Evolutionary conservation across 495 filamentous ascomycete genomes (phyloP).

Genomic region (Penicillium macrosclerotiorum): DNA sequence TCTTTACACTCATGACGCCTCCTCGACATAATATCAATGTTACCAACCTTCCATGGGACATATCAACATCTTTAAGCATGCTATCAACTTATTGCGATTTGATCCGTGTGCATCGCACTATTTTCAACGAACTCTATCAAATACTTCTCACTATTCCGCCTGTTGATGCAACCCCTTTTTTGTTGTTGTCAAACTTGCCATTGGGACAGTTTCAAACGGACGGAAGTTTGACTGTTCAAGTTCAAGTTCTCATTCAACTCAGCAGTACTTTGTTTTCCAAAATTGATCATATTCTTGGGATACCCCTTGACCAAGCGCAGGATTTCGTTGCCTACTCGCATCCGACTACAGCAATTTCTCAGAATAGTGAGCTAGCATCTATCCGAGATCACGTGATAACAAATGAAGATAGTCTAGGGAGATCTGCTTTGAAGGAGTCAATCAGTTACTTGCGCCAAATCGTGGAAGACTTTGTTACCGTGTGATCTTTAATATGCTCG

Average conservation of each 20-base stretch:
- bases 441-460: slow-evolving; percentile 18
- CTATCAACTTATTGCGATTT: slow-evolving; percentile 20
- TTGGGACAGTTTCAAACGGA: slow-evolving; percentile 17
- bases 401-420: slow-evolving; percentile 7
- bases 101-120: slow-evolving; percentile 12
- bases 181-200: slow-evolving; percentile 11
- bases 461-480: slow-evolving; percentile 1
- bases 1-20: slow-evolving; percentile 2
- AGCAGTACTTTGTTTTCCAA: slow-evolving; percentile 14
- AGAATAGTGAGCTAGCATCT: neutral
- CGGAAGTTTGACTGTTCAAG: slow-evolving; percentile 8
- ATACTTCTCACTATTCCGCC: slow-evolving; percentile 17
- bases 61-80: slow-evolving; percentile 10
- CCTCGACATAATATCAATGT: neutral
- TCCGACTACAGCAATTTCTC: neutral
- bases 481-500: slow-evolving; percentile 6
- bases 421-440: slow-evolving; percentile 15
- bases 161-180: slow-evolving; percentile 6
- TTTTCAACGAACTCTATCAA: slow-evolving; percentile 21
- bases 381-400: slow-evolving; percentile 16
- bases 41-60: neutral
- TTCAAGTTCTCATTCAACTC: slow-evolving; percentile 16
- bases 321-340: neutral
- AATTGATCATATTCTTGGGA: slow-evolving; percentile 11
- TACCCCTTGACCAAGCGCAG: neutral